A percentile compares a stretch with the other conserved stretches of the same genome.
These are phyloP conservation scores for Pyrenochaeta sp. DNA, from an alignment of 2,329 filamentous ascomycete genomes.

Conservation along the genomic window DNA sequence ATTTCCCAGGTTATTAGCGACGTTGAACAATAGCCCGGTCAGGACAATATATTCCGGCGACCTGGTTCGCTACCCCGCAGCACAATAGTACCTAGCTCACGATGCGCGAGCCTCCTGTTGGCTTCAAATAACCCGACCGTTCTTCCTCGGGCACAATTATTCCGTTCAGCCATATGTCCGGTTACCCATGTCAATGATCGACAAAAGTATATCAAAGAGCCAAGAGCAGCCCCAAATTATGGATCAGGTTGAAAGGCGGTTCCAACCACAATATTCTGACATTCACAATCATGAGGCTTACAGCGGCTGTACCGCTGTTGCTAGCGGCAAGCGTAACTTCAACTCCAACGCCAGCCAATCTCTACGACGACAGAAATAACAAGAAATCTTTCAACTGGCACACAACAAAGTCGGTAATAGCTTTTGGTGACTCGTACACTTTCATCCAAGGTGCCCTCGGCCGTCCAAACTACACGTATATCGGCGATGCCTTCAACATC, in stretches of 20 bases:
- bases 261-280: not conserved
- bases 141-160: constrained; percentile 22
- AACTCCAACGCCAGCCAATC: not conserved
- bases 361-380: not conserved
- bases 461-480: constrained; percentile 62
- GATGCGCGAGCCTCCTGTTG: not conserved
- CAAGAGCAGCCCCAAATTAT: not conserved
- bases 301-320: not conserved
- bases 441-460: constrained; percentile 64
- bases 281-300: constrained; percentile 18
- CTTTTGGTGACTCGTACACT: constrained; percentile 63
- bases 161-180: constrained; percentile 8
- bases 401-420: constrained; percentile 42
- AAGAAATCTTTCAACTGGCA: constrained; percentile 24
- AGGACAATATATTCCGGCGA: not conserved
- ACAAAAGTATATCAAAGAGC: constrained; percentile 2
- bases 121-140: constrained; percentile 5
- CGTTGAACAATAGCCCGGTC: not conserved
- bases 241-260: not conserved
- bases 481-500: constrained; percentile 61
- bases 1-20: not conserved
- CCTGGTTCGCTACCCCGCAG: not conserved
- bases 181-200: not conserved
- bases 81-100: not conserved
- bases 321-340: constrained; percentile 3